These are phyloP conservation scores for Hortiboletus flavorubellus DNA, from an alignment of 768 basidiomycete genomes.

Conservation along the genomic window DNA sequence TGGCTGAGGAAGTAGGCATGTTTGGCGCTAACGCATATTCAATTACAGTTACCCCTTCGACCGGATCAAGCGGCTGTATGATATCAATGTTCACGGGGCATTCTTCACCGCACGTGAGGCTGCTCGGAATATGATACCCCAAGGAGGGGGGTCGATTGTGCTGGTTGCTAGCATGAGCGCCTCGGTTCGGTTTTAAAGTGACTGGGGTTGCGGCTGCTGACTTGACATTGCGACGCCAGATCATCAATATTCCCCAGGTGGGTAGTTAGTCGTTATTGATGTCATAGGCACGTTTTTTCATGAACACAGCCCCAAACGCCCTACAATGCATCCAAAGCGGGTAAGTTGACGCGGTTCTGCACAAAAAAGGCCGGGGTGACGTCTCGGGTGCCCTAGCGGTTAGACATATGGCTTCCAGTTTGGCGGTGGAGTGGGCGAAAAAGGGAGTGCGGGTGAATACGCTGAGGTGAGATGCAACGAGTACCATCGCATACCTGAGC, in stretches of 20 bases:
- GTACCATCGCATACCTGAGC: neutral
- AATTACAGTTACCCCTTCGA: constrained; percentile 76
- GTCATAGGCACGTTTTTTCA: neutral
- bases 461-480: constrained; percentile 47
- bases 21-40: constrained; percentile 6
- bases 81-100: constrained; percentile 91
- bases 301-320: constrained; percentile 74
- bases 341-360: constrained; percentile 33
- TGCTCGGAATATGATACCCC: constrained; percentile 85
- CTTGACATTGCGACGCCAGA: constrained; percentile 39
- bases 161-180: constrained; percentile 92
- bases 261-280: constrained; percentile 2
- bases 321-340: constrained; percentile 95
- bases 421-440: constrained; percentile 96
- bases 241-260: constrained; percentile 88
- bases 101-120: constrained; percentile 97
- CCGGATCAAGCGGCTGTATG: constrained; percentile 78
- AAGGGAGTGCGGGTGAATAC: constrained; percentile 84
- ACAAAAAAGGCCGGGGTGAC: neutral
- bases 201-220: neutral
- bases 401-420: constrained; percentile 87
- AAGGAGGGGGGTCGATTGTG: constrained; percentile 75
- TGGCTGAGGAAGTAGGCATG: constrained; percentile 1
- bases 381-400: constrained; percentile 52
- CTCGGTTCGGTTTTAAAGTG: constrained; percentile 48